Percentiles rank a stretch among this genome's conserved stretches.
Conservation (phyloP, 345 rosid species). For the Sisymbrium irio region DNA sequence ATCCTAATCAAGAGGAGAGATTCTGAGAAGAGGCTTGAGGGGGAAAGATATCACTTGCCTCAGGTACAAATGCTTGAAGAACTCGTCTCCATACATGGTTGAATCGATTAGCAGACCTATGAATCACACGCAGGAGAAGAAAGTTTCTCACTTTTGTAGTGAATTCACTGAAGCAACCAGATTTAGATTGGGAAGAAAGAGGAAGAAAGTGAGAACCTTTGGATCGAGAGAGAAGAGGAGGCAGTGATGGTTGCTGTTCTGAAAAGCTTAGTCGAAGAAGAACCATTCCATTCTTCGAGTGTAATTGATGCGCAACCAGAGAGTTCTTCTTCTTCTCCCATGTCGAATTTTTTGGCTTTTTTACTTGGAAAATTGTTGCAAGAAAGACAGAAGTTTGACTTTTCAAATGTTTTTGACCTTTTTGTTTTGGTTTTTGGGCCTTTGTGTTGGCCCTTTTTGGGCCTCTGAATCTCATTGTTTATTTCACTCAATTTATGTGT, state of each 20-base stretch:
- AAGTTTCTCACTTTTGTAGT: background rate
- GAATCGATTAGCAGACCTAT: slow-evolving; percentile 64
- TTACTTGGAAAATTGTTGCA: background rate
- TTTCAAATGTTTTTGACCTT: too few species aligned
- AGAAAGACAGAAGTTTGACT: background rate
- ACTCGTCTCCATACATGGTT: slow-evolving; percentile 73
- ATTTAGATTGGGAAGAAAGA: background rate
- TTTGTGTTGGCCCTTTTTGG: background rate
- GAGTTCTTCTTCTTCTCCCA: slow-evolving; percentile 18
- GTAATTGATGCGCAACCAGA: slow-evolving; percentile 21
- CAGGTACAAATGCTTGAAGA: slow-evolving; percentile 90
- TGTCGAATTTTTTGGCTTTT: background rate
- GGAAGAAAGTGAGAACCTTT: slow-evolving; percentile 41
- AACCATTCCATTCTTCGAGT: slow-evolving; percentile 84
- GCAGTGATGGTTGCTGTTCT: slow-evolving; percentile 63
- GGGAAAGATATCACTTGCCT: slow-evolving; percentile 41
- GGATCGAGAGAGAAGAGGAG: slow-evolving; percentile 56
- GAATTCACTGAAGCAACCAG: slow-evolving; percentile 5
- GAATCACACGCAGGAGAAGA: background rate
- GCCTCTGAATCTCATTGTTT: too few species aligned
- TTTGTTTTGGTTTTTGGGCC: background rate
- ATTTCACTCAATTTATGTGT: too few species aligned
- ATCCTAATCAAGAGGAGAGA: background rate
- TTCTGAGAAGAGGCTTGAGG: background rate
- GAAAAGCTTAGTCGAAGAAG: slow-evolving; percentile 67